Conservation (phyloP, 306 rosid species). For the Trifolium dubium region DNA sequence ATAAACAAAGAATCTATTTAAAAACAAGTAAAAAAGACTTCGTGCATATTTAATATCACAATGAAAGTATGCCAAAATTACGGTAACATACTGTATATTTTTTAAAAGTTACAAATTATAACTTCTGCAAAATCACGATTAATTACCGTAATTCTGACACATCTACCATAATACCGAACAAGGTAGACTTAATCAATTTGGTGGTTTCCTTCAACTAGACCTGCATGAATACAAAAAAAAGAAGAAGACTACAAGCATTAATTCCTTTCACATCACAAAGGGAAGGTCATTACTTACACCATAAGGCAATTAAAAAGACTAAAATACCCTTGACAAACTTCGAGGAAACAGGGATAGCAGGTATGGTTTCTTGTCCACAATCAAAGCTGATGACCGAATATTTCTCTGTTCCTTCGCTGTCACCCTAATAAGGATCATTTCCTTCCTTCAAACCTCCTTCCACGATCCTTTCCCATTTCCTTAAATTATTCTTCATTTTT, state of each 20-base stretch:
- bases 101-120: too few species aligned
- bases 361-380: constrained; percentile 49
- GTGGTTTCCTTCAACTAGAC: too few species aligned
- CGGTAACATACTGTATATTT: too few species aligned
- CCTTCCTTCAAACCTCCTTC: constrained; percentile 43
- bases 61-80: too few species aligned
- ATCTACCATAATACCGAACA: too few species aligned
- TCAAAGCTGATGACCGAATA: constrained; percentile 59
- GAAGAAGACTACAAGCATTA: background rate
- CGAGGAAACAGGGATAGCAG: constrained; percentile 64
- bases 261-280: background rate
- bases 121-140: too few species aligned
- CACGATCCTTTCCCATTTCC: background rate
- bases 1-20: too few species aligned
- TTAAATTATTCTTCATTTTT: background rate
- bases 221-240: too few species aligned
- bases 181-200: too few species aligned
- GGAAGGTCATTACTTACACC: background rate
- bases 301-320: constrained; percentile 8
- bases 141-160: too few species aligned
- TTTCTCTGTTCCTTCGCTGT: constrained; percentile 62
- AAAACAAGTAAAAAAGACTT: too few species aligned
- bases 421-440: constrained; percentile 46
- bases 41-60: too few species aligned
- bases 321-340: constrained; percentile 24